Percentiles rank a stretch among this genome's conserved stretches.
phyloP scores from a whole-genome alignment of 352 stramenopile genomes.

The Pythium inflatum region DNA sequence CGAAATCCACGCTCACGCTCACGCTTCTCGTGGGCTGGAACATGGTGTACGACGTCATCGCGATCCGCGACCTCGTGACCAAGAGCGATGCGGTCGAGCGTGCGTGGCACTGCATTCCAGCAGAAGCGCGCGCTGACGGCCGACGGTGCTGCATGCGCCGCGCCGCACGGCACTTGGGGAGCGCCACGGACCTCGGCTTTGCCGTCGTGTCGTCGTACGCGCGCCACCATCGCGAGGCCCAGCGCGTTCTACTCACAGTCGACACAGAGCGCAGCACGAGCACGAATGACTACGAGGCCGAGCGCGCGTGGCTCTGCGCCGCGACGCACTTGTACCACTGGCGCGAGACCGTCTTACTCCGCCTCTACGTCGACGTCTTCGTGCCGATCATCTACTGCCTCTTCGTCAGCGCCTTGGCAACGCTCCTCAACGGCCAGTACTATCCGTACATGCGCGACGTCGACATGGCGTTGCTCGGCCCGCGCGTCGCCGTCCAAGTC shows the following conservation, averaged over 20 bases:
- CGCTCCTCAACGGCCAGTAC: slow-evolving; percentile 5
- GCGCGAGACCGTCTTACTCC: slow-evolving; percentile 8
- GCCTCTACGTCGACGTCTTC: slow-evolving; percentile 22
- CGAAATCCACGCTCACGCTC: slow-evolving; percentile 1
- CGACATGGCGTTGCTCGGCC: background rate
- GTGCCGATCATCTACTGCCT: slow-evolving; percentile 9
- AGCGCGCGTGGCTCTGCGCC: too few relatives aligned
- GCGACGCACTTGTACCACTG: slow-evolving; percentile 15
- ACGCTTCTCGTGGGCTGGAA: background rate
- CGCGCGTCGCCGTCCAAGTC: background rate
- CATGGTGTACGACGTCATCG: background rate
- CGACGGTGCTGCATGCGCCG: too few relatives aligned
- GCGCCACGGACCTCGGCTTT: too few relatives aligned
- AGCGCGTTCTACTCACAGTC: too few relatives aligned
- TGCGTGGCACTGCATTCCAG: too few relatives aligned
- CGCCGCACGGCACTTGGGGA: too few relatives aligned
- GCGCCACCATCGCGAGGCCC: too few relatives aligned
- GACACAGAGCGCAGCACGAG: too few relatives aligned
- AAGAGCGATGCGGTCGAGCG: too few relatives aligned
- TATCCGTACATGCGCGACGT: background rate
- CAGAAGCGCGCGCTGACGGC: too few relatives aligned
- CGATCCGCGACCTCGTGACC: background rate
- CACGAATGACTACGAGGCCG: background rate
- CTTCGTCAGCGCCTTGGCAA: background rate
- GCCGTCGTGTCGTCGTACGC: too few relatives aligned